These are phyloP conservation scores for Incumbomyces lentus DNA, from an alignment of 2,329 filamentous ascomycete species.

Conservation along the genomic window DNA sequence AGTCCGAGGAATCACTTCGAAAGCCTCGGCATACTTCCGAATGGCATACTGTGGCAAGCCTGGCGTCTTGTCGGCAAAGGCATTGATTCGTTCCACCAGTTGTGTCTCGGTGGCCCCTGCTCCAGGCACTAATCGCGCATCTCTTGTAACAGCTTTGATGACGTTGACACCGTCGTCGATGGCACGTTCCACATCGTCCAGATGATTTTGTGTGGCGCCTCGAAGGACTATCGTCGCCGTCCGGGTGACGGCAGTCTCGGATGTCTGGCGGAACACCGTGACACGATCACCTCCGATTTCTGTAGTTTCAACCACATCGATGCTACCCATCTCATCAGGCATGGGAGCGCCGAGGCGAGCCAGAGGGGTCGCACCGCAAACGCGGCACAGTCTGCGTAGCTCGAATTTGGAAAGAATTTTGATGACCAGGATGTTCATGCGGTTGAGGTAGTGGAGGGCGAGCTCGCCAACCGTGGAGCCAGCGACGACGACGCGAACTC, in stretches of 20 bases:
- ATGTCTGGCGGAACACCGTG: conserved; percentile 93
- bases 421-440: conserved; percentile 89
- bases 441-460: conserved; percentile 94
- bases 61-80: conserved; percentile 82
- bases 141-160: conserved; percentile 94
- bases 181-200: conserved; percentile 92
- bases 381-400: conserved; percentile 83
- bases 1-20: conserved; percentile 90
- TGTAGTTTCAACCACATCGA: conserved; percentile 91
- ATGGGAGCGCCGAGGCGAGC: conserved; percentile 92
- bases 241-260: conserved; percentile 65
- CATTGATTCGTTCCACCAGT: conserved; percentile 82
- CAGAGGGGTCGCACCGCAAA: conserved; percentile 92
- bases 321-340: conserved; percentile 97
- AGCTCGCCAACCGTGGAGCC: conserved; percentile 92
- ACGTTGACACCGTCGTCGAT: conserved; percentile 98
- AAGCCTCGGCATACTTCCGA: conserved; percentile 93
- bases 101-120: conserved; percentile 92
- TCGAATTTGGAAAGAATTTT: conserved; percentile 98
- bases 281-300: conserved; percentile 98
- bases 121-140: conserved; percentile 80
- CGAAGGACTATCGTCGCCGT: conserved; percentile 90
- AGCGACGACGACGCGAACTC: conserved; percentile 81
- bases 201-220: conserved; percentile 93
- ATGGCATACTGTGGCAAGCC: conserved; percentile 93